These are phyloP conservation scores for Zelopaecilomyces penicillatus DNA, from an alignment of 2,329 filamentous ascomycete genomes.

Conservation along the genomic window DNA sequence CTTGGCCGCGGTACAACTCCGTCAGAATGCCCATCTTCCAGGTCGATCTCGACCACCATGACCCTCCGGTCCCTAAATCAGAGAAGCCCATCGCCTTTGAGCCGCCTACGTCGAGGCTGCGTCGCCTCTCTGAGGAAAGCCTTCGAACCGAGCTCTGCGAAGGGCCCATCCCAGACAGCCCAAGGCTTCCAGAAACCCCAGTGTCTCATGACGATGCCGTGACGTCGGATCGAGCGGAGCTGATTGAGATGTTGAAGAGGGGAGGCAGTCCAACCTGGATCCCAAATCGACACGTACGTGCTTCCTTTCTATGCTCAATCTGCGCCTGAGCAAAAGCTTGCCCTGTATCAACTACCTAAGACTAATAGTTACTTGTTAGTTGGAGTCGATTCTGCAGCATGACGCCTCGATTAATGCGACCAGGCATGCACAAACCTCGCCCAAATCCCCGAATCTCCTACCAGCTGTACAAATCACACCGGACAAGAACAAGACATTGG, in stretches of 20 bases:
- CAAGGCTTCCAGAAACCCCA: conserved; percentile 17
- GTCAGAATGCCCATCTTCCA: conserved; percentile 53
- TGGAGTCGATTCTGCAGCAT: conserved; percentile 29
- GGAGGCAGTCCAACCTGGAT: conserved; percentile 70
- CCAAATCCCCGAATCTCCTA: conserved; percentile 32
- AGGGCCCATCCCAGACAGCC: conserved; percentile 41
- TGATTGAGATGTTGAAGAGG: conserved; percentile 79
- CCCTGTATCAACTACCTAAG: not conserved
- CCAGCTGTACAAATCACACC: conserved; percentile 41
- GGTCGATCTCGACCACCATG: conserved; percentile 35
- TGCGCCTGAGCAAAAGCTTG: too few species aligned
- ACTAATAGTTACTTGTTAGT: conserved; percentile 17
- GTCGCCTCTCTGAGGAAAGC: conserved; percentile 48
- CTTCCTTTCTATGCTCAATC: not conserved
- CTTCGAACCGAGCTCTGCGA: conserved; percentile 54
- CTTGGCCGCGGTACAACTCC: not conserved
- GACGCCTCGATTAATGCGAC: conserved; percentile 9
- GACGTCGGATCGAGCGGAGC: conserved; percentile 58
- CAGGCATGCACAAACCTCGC: conserved; percentile 22
- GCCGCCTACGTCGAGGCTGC: conserved; percentile 11
- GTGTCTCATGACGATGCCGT: conserved; percentile 18
- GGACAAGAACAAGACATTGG: conserved; percentile 28
- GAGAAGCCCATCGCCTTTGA: conserved; percentile 11
- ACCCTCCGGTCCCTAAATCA: conserved; percentile 13
- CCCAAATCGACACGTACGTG: conserved; percentile 51